Base-by-base conservation (phyloP, 2,329 filamentous ascomycete species). In the Sporothrix brunneoviolacea region DNA sequence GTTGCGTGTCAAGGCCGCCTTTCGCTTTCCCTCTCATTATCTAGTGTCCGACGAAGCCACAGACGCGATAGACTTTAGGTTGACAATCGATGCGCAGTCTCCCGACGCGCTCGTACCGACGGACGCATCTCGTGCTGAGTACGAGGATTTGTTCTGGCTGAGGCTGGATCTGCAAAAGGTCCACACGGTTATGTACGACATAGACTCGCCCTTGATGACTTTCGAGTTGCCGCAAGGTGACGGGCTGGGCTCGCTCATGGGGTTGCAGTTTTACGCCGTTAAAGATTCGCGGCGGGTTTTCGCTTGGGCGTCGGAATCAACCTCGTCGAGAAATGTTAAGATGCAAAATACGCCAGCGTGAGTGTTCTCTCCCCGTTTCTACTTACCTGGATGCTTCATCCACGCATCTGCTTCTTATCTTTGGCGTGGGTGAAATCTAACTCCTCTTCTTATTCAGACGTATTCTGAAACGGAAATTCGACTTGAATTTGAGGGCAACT, bases 1-100 rank as follows among this genome's bases (percentile, higher is more conserved):
- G 2, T 37, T 55, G 7, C 37, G 12, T 4, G 49, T 55, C 18
- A 15, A 19, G 13, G 35, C 37, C 2, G 54, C 54, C 2, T 51
- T 54, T 19, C 40, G 49, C 12, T 48, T 24, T 8, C 54, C 54
- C 1, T 8, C 15, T 4, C n/a, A 35, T 3, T n/a, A 27, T 1
- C 41, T 50, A 13, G 12, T 30, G 21, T 12, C 40, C 4, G 35
- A 32, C 21, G 24, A 16, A 6, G 22, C 33, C 16, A 15, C 38
- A 2, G 35, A 2, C 28, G n/a, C 18, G 13, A 18, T n/a, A 4
- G 6, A 7, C 8, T 12, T 24, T 30, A 8, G 7, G 10, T 3
- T 56, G 21, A 39, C 33, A 5, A n/a, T 51, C 30, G 33, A 46
- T 10, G 33, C 48, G 1, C 12, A 12, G 2, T 4, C 18, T 1